Evolutionary conservation across 495 filamentous ascomycete genomes (phyloP).

Genomic region (Chaetomium tenue): DNA sequence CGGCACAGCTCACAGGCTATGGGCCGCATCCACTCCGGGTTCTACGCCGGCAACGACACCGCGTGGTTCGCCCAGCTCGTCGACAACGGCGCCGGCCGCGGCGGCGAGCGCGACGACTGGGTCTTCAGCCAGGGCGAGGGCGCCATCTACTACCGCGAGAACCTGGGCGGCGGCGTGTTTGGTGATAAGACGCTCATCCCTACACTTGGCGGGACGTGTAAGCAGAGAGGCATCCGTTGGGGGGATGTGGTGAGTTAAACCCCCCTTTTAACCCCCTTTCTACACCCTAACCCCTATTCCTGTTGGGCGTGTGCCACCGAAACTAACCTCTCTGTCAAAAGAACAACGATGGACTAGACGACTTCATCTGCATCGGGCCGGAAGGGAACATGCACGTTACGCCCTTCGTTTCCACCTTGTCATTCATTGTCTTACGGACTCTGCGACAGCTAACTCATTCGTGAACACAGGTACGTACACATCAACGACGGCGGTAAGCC

Average conservation of each 20-base stretch:
- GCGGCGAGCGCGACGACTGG: slow-evolving; percentile 26
- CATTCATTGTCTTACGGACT: too few relatives aligned
- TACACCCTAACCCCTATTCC: too few relatives aligned
- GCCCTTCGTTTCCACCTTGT: too few relatives aligned
- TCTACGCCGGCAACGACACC: slow-evolving; percentile 22
- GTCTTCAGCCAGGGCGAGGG: slow-evolving; percentile 15
- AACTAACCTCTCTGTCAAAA: too few relatives aligned
- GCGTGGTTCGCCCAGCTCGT: slow-evolving; percentile 26
- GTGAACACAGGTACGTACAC: too few relatives aligned
- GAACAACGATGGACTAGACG: slow-evolving; percentile 39
- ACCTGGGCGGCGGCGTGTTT: slow-evolving; percentile 21
- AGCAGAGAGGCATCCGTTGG: slow-evolving; percentile 11
- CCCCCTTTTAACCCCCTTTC: too few relatives aligned
- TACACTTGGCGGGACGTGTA: slow-evolving; percentile 15
- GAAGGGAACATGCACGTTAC: slow-evolving; percentile 25
- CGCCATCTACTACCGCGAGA: slow-evolving; percentile 4
- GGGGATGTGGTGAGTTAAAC: slow-evolving; percentile 22
- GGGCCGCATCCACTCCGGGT: slow-evolving; percentile 10
- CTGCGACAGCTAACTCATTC: too few relatives aligned
- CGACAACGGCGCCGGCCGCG: slow-evolving; percentile 13
- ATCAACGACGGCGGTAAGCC: slow-evolving; percentile 25
- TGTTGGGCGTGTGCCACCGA: too few relatives aligned
- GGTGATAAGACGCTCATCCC: slow-evolving; percentile 19
- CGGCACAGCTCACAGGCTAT: slow-evolving; percentile 13
- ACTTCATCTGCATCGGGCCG: slow-evolving; percentile 37